Conservation (phyloP, 2,329 filamentous ascomycete species). For the Thermomyces lanuginosus region DNA sequence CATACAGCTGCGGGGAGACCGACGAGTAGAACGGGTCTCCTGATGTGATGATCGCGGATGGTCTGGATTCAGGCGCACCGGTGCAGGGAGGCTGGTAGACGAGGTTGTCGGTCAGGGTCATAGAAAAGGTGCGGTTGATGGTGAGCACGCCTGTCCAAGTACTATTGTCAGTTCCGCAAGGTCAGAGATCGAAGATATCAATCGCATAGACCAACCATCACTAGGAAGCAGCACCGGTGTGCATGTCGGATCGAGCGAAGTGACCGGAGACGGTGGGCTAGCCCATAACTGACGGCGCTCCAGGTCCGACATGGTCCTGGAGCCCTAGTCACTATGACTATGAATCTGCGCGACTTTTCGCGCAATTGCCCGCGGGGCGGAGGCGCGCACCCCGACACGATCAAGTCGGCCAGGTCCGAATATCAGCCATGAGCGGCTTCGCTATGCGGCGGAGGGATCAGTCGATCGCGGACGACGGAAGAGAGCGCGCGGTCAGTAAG, state of each 20-base stretch:
- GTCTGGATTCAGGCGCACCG: constrained; percentile 16
- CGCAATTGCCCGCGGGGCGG: too few relatives aligned
- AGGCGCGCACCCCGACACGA: too few relatives aligned
- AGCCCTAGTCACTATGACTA: too few relatives aligned
- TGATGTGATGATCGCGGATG: constrained; percentile 46
- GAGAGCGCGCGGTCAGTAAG: too few relatives aligned
- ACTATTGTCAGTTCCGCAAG: background rate
- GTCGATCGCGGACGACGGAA: too few relatives aligned
- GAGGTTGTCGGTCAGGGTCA: constrained; percentile 33
- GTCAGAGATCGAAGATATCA: constrained; percentile 3
- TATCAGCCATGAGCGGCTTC: too few relatives aligned
- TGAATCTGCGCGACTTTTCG: too few relatives aligned
- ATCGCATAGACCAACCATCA: constrained; percentile 29
- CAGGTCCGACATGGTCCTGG: constrained; percentile 11
- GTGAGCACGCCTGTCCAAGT: constrained; percentile 21
- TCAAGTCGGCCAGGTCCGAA: too few relatives aligned
- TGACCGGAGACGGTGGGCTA: constrained; percentile 21
- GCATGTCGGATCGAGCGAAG: constrained; percentile 34
- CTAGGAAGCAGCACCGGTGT: constrained; percentile 47
- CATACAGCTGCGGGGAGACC: constrained; percentile 82
- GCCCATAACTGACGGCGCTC: constrained; percentile 27
- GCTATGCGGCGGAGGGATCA: too few relatives aligned
- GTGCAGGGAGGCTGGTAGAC: constrained; percentile 36
- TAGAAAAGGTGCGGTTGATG: constrained; percentile 24
- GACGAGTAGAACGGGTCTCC: constrained; percentile 86